Percentiles rank a stretch among this genome's conserved stretches.
Conservation (phyloP, 495 filamentous ascomycete species). For the Penicillium verhagenii region DNA sequence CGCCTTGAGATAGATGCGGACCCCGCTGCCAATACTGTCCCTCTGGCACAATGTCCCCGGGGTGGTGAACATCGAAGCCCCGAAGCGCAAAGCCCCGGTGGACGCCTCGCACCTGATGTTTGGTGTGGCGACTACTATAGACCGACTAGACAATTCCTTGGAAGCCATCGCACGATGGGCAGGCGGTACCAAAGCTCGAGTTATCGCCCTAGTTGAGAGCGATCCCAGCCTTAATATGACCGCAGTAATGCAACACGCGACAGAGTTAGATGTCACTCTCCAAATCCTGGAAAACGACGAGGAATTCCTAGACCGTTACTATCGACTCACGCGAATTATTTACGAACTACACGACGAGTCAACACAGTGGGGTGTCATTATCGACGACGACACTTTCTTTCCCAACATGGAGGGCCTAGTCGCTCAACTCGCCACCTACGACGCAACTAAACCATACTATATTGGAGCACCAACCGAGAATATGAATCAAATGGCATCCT, state of each 20-base stretch:
- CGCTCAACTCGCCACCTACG: slow-evolving; percentile 29
- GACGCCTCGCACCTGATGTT: slow-evolving; percentile 45
- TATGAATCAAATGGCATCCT: slow-evolving; percentile 31
- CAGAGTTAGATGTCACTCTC: slow-evolving; percentile 37
- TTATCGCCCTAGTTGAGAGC: slow-evolving; percentile 39
- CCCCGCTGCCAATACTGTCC: background rate
- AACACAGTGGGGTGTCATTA: slow-evolving; percentile 50
- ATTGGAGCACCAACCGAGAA: slow-evolving; percentile 47
- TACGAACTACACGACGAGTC: slow-evolving; percentile 29
- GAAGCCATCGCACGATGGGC: slow-evolving; percentile 51
- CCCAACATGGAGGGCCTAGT: slow-evolving; percentile 37
- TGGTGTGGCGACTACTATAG: slow-evolving; percentile 50
- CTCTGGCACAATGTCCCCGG: background rate
- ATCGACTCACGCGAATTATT: slow-evolving; percentile 45
- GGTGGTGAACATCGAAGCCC: slow-evolving; percentile 17
- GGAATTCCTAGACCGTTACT: slow-evolving; percentile 44
- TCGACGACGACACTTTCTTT: slow-evolving; percentile 62
- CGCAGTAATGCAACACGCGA: slow-evolving; percentile 1
- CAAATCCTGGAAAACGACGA: slow-evolving; percentile 39
- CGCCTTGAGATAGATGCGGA: background rate
- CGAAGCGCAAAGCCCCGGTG: slow-evolving; percentile 6
- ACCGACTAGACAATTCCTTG: slow-evolving; percentile 45
- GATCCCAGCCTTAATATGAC: background rate
- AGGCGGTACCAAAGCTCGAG: slow-evolving; percentile 38
- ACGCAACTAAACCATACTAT: slow-evolving; percentile 35